These are phyloP conservation scores for Colletotrichum echinochloae DNA, from an alignment of 2,329 filamentous ascomycete species.

Conservation along the genomic window DNA sequence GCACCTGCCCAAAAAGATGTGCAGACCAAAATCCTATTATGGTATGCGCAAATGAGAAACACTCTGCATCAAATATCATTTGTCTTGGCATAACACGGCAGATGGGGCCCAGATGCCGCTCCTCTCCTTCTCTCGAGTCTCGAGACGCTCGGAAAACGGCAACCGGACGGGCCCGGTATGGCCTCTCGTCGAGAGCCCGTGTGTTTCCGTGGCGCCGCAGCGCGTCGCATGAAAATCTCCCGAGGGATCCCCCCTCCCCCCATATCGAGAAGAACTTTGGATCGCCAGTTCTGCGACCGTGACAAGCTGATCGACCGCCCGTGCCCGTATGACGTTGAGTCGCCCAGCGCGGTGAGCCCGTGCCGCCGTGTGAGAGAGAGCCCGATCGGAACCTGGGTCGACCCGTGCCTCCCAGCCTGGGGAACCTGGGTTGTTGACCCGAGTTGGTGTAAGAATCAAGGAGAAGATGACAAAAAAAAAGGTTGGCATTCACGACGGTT, in stretches of 20 bases:
- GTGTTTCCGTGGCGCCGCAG: conserved; percentile 1
- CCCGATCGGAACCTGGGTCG: conserved; percentile 2
- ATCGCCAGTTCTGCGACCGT: conserved; percentile 28
- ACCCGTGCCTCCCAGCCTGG: not conserved
- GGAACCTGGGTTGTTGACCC: not conserved
- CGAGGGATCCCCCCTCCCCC: too few relatives aligned
- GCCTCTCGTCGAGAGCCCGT: conserved; percentile 3
- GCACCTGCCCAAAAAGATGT: conserved; percentile 13
- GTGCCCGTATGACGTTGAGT: not conserved
- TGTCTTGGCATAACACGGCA: conserved; percentile 24
- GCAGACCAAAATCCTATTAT: not conserved
- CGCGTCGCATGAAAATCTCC: not conserved
- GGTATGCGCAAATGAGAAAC: conserved; percentile 26
- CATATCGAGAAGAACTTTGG: not conserved
- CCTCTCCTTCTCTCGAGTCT: conserved; percentile 9
- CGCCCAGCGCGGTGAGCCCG: not conserved
- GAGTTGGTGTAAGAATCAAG: not conserved
- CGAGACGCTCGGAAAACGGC: conserved; percentile 37
- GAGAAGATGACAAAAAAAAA: not conserved
- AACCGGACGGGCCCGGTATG: conserved; percentile 30
- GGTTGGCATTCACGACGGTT: rapidly evolving
- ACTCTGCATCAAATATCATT: conserved; percentile 19
- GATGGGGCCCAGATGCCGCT: not conserved
- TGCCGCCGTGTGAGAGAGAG: not conserved
- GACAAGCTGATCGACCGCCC: conserved; percentile 26